Evolutionary conservation across 1,284 basidiomycete species (phyloP).

Genomic region (Fereydounia khargensis): DNA sequence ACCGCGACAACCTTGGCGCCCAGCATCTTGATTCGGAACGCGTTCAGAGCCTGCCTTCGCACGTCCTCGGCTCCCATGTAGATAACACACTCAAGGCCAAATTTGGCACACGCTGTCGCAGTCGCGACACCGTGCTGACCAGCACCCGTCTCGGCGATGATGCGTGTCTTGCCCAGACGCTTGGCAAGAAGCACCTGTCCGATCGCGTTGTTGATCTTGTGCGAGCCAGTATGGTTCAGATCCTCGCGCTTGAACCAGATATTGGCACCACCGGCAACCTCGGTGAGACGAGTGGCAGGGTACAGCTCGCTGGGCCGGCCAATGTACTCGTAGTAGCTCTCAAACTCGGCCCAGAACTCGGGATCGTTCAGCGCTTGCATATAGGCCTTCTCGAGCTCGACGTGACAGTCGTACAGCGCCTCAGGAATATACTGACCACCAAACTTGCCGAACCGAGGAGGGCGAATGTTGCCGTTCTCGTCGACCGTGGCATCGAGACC

Average conservation of each 20-base stretch:
- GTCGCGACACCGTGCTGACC: slow-evolving; percentile 99
- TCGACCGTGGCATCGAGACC: slow-evolving; percentile 43
- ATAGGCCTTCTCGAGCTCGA: slow-evolving; percentile 88
- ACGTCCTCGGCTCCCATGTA: slow-evolving; percentile 99
- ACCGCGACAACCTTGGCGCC: slow-evolving; percentile 84
- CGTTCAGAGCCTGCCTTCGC: slow-evolving; percentile 88
- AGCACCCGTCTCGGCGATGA: slow-evolving; percentile 97
- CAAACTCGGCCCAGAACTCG: slow-evolving; percentile 88
- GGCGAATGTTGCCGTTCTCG: slow-evolving; percentile 55
- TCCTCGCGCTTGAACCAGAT: slow-evolving; percentile 99
- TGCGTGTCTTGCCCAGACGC: slow-evolving; percentile 88
- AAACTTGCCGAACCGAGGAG: slow-evolving; percentile 86
- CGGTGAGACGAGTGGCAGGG: slow-evolving; percentile 71
- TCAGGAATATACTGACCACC: slow-evolving; percentile 97
- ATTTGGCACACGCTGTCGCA: slow-evolving; percentile 94
- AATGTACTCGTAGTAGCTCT: slow-evolving; percentile 84
- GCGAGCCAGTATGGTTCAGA: slow-evolving; percentile 61
- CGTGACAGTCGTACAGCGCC: slow-evolving; percentile 82
- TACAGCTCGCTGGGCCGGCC: slow-evolving; percentile 74
- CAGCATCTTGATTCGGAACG: slow-evolving; percentile 96
- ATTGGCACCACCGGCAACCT: slow-evolving; percentile 78
- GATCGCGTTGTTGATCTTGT: slow-evolving; percentile 58
- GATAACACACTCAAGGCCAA: slow-evolving; percentile 89
- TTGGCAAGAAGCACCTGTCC: slow-evolving; percentile 77
- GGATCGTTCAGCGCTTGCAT: slow-evolving; percentile 82